Evolutionary conservation across 306 rosid genomes (phyloP).

Genomic region (Quercus gilva): DNA sequence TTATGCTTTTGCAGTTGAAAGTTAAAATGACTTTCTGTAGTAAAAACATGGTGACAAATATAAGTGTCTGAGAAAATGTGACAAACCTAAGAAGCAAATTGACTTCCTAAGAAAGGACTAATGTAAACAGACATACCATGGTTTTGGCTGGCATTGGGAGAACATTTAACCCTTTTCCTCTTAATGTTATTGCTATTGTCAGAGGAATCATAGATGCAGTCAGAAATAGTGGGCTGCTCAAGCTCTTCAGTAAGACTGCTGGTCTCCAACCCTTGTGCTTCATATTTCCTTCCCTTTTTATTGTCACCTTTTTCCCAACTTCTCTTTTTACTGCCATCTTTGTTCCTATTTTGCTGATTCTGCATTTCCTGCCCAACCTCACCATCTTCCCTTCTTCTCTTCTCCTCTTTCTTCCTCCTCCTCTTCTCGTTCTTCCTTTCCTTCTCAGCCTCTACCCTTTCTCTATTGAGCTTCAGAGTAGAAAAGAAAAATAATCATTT

Average conservation of each 20-base stretch:
- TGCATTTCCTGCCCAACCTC: neutral
- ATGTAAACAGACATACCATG: neutral
- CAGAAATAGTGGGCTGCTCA: neutral
- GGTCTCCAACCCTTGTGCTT: neutral
- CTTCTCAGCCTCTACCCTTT: neutral
- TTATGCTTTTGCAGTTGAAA: neutral
- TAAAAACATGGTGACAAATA: neutral
- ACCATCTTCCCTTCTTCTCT: neutral
- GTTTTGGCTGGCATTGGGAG: neutral
- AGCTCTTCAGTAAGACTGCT: neutral
- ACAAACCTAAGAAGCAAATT: neutral
- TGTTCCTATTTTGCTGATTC: neutral
- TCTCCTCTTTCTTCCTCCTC: neutral
- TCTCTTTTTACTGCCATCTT: neutral
- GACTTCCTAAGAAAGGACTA: neutral
- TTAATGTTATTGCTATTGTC: neutral
- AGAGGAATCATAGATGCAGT: neutral
- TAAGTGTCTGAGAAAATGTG: neutral
- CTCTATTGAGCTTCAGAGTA: slow-evolving; percentile 13
- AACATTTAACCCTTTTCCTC: neutral
- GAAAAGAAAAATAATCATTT: neutral
- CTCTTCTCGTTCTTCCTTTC: neutral
- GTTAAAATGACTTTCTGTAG: neutral
- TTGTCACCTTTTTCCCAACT: neutral
- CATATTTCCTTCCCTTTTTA: neutral